These are phyloP conservation scores for Uromyces viciae-fabae DNA, from an alignment of 1,284 basidiomycete species.

Conservation along the genomic window DNA sequence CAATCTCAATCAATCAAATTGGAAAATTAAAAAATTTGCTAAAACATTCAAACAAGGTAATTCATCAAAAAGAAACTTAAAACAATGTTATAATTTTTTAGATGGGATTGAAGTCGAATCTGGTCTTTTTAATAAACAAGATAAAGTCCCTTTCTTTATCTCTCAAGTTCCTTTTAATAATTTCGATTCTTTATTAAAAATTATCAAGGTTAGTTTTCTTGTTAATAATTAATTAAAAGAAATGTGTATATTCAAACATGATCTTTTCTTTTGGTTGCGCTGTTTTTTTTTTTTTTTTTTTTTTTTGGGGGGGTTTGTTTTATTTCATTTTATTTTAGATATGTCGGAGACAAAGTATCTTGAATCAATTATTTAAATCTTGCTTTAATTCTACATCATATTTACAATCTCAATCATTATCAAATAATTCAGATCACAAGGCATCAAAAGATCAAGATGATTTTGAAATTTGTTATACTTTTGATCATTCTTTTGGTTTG, in stretches of 20 bases:
- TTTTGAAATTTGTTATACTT: neutral
- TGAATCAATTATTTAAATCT: constrained; percentile 37
- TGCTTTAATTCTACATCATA: constrained; percentile 38
- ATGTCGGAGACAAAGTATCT: constrained; percentile 24
- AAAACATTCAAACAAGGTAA: constrained; percentile 15
- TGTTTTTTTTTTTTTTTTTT: neutral
- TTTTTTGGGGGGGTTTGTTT: neutral
- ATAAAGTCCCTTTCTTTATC: too few species aligned
- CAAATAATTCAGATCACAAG: too few species aligned
- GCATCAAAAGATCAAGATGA: neutral
- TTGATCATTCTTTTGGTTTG: neutral
- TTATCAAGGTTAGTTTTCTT: constrained; percentile 18
- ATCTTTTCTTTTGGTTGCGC: neutral
- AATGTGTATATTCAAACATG: neutral
- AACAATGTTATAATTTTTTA: too few species aligned
- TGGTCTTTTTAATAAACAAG: too few species aligned
- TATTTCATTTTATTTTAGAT: too few species aligned
- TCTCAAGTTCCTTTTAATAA: constrained; percentile 17
- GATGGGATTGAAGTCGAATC: too few species aligned
- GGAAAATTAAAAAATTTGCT: neutral
- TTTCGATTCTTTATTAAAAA: constrained; percentile 27
- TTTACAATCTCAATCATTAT: neutral
- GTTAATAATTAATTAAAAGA: neutral
- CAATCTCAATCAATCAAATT: neutral
- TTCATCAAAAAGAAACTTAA: too few species aligned